Conservation (phyloP, 352 stramenopile genomes). For the Lagenidium giganteum region DNA sequence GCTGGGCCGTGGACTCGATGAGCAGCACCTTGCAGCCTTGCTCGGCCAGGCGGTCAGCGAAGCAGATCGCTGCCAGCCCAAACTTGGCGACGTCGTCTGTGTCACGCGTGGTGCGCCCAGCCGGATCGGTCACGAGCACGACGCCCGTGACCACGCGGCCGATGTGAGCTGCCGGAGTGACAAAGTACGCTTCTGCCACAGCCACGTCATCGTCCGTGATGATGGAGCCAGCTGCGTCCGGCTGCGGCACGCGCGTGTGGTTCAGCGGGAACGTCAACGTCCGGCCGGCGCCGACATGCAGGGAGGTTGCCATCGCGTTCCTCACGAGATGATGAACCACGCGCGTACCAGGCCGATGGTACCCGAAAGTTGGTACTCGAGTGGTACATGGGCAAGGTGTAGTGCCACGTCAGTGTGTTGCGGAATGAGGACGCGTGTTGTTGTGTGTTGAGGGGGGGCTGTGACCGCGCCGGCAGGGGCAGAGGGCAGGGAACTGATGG, state of each 20-base stretch:
- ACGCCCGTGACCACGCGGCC: slow-evolving; percentile 81
- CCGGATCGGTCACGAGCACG: slow-evolving; percentile 56
- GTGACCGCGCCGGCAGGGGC: no score
- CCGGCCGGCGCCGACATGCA: slow-evolving; percentile 45
- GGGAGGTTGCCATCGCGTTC: no score
- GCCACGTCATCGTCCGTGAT: slow-evolving; percentile 2
- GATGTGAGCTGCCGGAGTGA: slow-evolving; percentile 66
- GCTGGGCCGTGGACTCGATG: slow-evolving; percentile 6
- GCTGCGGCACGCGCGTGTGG: slow-evolving; percentile 4
- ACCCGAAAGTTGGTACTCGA: not conserved
- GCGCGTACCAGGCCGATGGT: slow-evolving; percentile 33
- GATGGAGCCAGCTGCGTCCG: slow-evolving; percentile 1
- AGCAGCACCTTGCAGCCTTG: slow-evolving; percentile 87
- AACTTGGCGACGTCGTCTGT: slow-evolving; percentile 29
- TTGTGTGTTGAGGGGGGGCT: no score
- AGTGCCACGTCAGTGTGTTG: slow-evolving; percentile 49
- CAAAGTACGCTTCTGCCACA: slow-evolving; percentile 47
- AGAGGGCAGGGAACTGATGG: no score
- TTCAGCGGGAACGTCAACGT: slow-evolving; percentile 39
- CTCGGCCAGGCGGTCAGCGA: slow-evolving; percentile 83
- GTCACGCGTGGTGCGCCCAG: slow-evolving; percentile 11
- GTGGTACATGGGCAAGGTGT: no score
- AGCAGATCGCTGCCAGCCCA: slow-evolving; percentile 54
- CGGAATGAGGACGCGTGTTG: slow-evolving; percentile 25
- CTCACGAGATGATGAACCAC: slow-evolving; percentile 39